A percentile compares a stretch with the other conserved stretches of the same genome.
These are phyloP conservation scores for Neonectria hederae DNA, from an alignment of 2,329 filamentous ascomycete genomes.

Conservation along the genomic window DNA sequence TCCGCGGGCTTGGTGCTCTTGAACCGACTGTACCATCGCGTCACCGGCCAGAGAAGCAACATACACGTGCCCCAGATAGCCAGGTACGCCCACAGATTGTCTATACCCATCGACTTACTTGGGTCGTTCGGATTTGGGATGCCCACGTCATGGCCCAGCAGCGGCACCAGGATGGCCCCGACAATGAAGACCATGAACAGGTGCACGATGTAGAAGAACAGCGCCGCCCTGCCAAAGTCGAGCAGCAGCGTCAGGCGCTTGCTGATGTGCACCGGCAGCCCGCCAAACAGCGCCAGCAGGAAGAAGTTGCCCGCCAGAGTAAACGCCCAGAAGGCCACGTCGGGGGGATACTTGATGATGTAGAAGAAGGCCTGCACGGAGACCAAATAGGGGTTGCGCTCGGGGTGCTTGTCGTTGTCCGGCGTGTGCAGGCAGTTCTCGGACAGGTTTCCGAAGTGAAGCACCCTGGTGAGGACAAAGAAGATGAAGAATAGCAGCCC, in stretches of 20 bases:
- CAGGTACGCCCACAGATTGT: conserved; percentile 51
- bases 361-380: conserved; percentile 57
- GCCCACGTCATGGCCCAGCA: conserved; percentile 50
- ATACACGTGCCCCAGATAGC: conserved; percentile 49
- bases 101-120: conserved; percentile 44
- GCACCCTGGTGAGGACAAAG: conserved; percentile 54
- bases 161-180: conserved; percentile 35
- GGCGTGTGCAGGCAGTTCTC: conserved; percentile 53
- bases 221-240: conserved; percentile 55
- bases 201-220: conserved; percentile 58
- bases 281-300: conserved; percentile 50
- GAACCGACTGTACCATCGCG: conserved; percentile 54
- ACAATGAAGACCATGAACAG: conserved; percentile 47
- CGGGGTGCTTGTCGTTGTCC: conserved; percentile 45
- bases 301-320: conserved; percentile 52
- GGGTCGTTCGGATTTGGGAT: conserved; percentile 41
- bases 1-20: conserved; percentile 53
- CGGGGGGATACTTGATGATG: conserved; percentile 58
- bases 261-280: conserved; percentile 45
- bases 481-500: conserved; percentile 46
- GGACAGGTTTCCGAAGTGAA: conserved; percentile 56
- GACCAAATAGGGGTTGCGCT: conserved; percentile 53
- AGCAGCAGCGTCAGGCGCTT: conserved; percentile 49
- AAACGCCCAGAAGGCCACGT: conserved; percentile 56
- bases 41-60: conserved; percentile 53